Percentiles rank a stretch among this genome's conserved stretches.
phyloP scores from a whole-genome alignment of 169 alveolate genomes.

The Plasmodium coatneyi region DNA sequence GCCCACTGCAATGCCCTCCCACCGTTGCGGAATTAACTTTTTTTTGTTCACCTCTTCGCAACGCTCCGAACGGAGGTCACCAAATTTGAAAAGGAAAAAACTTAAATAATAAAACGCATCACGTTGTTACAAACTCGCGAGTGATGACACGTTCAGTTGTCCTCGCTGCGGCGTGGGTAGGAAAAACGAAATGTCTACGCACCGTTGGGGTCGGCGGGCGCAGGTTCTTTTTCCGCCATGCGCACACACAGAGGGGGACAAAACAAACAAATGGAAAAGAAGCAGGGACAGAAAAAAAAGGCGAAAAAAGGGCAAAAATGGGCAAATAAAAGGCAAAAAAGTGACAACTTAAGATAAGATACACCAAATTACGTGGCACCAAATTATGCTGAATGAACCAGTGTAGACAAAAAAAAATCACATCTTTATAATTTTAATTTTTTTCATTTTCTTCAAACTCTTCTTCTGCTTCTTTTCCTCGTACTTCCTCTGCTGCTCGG shows the following conservation, averaged over 20 bases:
- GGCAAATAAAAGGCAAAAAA: neutral
- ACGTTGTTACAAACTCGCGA: neutral
- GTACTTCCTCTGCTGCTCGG: constrained; percentile 72
- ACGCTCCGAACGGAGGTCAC: neutral
- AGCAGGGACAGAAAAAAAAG: neutral
- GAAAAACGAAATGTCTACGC: neutral
- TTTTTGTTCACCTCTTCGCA: neutral
- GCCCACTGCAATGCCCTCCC: neutral
- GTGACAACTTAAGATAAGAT: neutral
- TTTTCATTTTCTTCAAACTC: constrained; percentile 53
- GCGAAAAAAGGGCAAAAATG: neutral
- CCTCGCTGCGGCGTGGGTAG: neutral
- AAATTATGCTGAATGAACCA: neutral
- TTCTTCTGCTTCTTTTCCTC: constrained; percentile 72
- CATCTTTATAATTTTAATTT: constrained; percentile 67
- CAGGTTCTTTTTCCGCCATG: neutral
- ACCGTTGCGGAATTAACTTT: neutral
- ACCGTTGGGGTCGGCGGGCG: neutral
- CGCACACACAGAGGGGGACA: neutral
- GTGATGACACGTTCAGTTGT: neutral
- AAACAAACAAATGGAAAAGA: neutral
- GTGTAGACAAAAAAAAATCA: neutral
- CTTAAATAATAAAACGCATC: neutral
- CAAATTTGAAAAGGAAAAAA: neutral
- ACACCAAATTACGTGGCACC: neutral